Evolutionary conservation across 2,329 filamentous ascomycete genomes (phyloP).

Genomic region (Delphinella strobiligena): DNA sequence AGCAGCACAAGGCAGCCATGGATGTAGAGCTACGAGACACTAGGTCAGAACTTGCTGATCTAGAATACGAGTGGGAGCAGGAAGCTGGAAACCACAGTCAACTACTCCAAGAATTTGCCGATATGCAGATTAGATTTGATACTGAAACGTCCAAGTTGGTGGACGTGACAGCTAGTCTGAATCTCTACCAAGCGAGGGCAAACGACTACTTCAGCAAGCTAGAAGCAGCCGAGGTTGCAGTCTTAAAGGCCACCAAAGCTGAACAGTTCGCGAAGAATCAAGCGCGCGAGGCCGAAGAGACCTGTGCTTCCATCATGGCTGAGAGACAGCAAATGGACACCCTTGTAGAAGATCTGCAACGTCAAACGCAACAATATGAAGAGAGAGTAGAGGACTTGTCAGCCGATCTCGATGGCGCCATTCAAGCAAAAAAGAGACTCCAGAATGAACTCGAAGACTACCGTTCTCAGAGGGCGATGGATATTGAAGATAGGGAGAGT

Average conservation of each 20-base stretch:
- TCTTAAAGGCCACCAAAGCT: constrained; percentile 80
- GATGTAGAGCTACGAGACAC: constrained; percentile 82
- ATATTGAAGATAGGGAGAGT: constrained; percentile 91
- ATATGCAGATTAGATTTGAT: constrained; percentile 86
- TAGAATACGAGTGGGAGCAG: constrained; percentile 67
- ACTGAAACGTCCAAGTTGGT: constrained; percentile 74
- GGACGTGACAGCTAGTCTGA: constrained; percentile 73
- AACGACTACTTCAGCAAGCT: constrained; percentile 97
- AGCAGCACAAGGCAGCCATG: constrained; percentile 63
- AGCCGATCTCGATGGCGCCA: constrained; percentile 72
- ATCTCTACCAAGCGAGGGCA: constrained; percentile 79
- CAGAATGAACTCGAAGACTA: constrained; percentile 98
- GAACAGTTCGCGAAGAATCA: constrained; percentile 91
- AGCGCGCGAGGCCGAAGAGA: constrained; percentile 82
- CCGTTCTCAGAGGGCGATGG: constrained; percentile 84
- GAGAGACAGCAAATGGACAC: constrained; percentile 85
- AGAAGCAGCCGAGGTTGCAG: constrained; percentile 90
- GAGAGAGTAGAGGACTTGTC: constrained; percentile 85
- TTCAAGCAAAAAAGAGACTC: constrained; percentile 84
- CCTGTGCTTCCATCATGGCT: constrained; percentile 77
- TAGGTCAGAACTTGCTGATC: constrained; percentile 71
- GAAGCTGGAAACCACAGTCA: constrained; percentile 80
- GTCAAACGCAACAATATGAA: constrained; percentile 78
- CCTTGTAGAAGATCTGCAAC: constrained; percentile 77
- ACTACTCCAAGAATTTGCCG: constrained; percentile 81